phyloP scores from a whole-genome alignment of 2,329 filamentous ascomycete species.

The Fragosphaeria purpurea region DNA sequence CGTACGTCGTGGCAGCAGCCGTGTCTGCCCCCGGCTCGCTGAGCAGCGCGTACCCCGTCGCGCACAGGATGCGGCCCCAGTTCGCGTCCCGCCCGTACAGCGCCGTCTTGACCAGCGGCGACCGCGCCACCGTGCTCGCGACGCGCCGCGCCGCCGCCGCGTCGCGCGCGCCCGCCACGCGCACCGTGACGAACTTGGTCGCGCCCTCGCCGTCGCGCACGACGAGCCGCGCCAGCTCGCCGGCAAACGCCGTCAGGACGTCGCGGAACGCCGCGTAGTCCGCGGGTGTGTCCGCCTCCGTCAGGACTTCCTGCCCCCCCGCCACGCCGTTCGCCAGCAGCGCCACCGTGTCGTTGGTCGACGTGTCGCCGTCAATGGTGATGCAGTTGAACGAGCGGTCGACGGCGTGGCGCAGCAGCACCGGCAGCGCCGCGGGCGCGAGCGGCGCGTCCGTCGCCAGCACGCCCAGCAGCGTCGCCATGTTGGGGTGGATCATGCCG shows the following conservation, averaged over 20 bases:
- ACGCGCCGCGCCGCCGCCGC: slow-evolving; percentile 66
- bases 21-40: slow-evolving; percentile 49
- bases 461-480: slow-evolving; percentile 89
- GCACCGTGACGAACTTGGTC: slow-evolving; percentile 94
- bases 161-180: slow-evolving; percentile 62
- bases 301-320: slow-evolving; percentile 55
- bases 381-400: slow-evolving; percentile 92
- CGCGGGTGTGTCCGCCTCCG: slow-evolving; percentile 35
- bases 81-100: slow-evolving; percentile 96
- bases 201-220: slow-evolving; percentile 95
- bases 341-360: slow-evolving; percentile 92
- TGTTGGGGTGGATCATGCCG: slow-evolving; percentile 98
- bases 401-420: slow-evolving; percentile 63
- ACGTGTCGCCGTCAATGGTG: slow-evolving; percentile 93
- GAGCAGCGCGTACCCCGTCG: slow-evolving; percentile 70
- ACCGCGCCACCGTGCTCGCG: slow-evolving; percentile 79
- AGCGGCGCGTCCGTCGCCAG: slow-evolving; percentile 87
- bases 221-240: slow-evolving; percentile 80
- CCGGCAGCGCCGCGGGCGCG: slow-evolving; percentile 53
- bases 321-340: slow-evolving; percentile 93
- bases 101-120: slow-evolving; percentile 92
- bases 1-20: slow-evolving; percentile 34
- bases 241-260: slow-evolving; percentile 67
- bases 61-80: slow-evolving; percentile 95
- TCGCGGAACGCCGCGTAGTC: slow-evolving; percentile 64